Evolutionary conservation across 1,139 yeast species (phyloP), one percentile per base, ranked within the genome.

Genomic region (Protomyces lactucae-debilis): DNA sequence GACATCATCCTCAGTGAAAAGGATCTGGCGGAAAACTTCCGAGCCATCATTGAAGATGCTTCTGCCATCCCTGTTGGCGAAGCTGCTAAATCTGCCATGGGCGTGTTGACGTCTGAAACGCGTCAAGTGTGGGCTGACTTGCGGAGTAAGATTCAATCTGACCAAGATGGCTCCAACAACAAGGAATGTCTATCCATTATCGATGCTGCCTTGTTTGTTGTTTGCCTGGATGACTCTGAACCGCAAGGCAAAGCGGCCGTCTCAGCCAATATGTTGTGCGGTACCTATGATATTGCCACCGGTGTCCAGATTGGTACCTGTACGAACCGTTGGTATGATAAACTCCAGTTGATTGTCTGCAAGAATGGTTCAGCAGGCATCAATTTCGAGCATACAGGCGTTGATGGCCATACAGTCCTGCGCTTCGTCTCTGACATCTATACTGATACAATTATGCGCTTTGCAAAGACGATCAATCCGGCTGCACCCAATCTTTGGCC

Each of bases 261-360:
- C 72, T 83, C 93, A 14, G 85, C 86, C 72, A 89, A 90, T 72
- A 87, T 88, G 87, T 82, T 90, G 59, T 90, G 97, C 74, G 97
- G 97, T 3, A 82, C 87, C 67, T 85, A 90, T n/a, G 83, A 82
- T 45, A 77, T 88, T 51, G 89, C 86, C 68, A 83, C 87, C 71
- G 97, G 96, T 71, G 85, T 89, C 60, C 97, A 91, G 76, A 87
- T 87, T 45, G 97, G 97, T 68, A 90, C 97, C 10, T 90, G 97
- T 76, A 88, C 96, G 48, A 91, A 91, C 75, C 81, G 97, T 74
- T 91, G 97, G 97, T 91, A 90, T 74, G 97, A 91, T 76, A 91
- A 91, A 76, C 78, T 91, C 69, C 97, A 91, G 75, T 81, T 91
- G 69, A 91, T 91, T 66, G 85, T 91, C 61, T 89, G 97, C n/a